Evolutionary conservation across 805 yeast species (phyloP).

Genomic region (Candida odintsovae): DNA sequence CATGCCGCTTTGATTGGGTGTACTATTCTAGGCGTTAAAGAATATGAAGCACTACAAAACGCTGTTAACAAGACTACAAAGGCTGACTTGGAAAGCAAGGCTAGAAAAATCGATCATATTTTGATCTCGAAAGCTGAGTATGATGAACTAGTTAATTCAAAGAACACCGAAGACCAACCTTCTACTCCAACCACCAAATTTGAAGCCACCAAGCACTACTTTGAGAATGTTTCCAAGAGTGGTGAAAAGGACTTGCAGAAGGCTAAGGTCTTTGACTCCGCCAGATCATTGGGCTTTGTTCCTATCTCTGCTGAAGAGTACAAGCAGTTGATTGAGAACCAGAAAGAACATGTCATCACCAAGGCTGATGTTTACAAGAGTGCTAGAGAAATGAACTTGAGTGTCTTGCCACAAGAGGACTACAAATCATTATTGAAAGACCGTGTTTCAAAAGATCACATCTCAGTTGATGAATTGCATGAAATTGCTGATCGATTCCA

Average conservation of each 20-base stretch:
- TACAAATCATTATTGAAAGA: conserved; percentile 30
- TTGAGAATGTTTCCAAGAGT: conserved; percentile 27
- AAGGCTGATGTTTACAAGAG: conserved; percentile 28
- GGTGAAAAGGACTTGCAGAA: conserved; percentile 20
- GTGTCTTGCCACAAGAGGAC: conserved; percentile 40
- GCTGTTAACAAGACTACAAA: conserved; percentile 19
- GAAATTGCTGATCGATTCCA: conserved; percentile 31
- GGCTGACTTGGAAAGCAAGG: conserved; percentile 25
- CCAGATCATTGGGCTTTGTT: conserved; percentile 28
- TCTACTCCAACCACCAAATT: conserved; percentile 25
- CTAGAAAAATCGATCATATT: conserved; percentile 25
- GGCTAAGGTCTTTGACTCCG: conserved; percentile 28
- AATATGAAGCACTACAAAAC: conserved; percentile 20
- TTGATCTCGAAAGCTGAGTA: conserved; percentile 20
- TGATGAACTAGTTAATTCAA: conserved; percentile 5
- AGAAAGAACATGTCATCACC: conserved; percentile 25
- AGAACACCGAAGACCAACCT: conserved; percentile 2
- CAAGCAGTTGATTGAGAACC: conserved; percentile 25
- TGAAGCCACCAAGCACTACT: conserved; percentile 28
- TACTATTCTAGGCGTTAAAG: conserved; percentile 17
- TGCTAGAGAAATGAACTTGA: conserved; percentile 37
- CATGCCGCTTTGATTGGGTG: conserved; percentile 19
- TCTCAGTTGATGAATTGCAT: conserved; percentile 27
- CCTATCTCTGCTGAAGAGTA: conserved; percentile 30
- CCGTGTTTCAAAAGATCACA: conserved; percentile 16